Base-by-base conservation (phyloP, 371 early-diverging fungal genomes). In the Mucor indicus region DNA sequence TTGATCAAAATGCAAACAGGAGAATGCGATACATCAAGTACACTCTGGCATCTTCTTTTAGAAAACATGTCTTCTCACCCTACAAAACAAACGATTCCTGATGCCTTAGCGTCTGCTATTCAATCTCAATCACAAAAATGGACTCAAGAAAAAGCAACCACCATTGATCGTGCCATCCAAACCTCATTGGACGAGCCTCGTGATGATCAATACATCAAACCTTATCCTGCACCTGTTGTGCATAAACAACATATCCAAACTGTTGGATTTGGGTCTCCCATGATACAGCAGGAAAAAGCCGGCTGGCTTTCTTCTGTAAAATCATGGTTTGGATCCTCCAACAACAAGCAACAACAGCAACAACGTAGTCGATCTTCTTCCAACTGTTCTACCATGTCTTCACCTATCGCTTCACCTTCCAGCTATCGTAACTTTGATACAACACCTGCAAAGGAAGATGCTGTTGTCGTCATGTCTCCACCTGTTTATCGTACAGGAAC, bases 31-130 rank as follows among this genome's bases (percentile, higher is more conserved):
- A 73, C 81, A 1, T 70, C 77, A 27, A 78, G 82, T 38, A 87
- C 86, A 9, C 62, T 89, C 10, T 91, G 89, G 89, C 84, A 86
- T 50, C 61, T 89, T 36, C 61, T 89, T 7, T 58, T 89, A 20
- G 77, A 75, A 16, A 72, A 70, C 10, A 48, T 60, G 41, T 43
- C 47, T 5, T 33, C 23, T 2, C 19, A 29, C 12, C 15, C 6
- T 37, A 37, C 21, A 37, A 17, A 35, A 29, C 30, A 29, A 9
- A 39, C 50, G 20, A 49, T 58, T 8, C 39, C 59, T n/a, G 53
- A 58, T 42, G 59, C 53, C 1, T 53, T 58, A 38, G 56, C 56
- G 9, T 60, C 56, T 16, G 51, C 53, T 16, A 31, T 60, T 12
- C 38, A 52, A 8, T 31, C 45, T 12, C 44, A 38, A 25, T 11